Evolutionary conservation across 192 early-diverging fungal genomes (phyloP).

Genomic region (Entomortierella parvispora): DNA sequence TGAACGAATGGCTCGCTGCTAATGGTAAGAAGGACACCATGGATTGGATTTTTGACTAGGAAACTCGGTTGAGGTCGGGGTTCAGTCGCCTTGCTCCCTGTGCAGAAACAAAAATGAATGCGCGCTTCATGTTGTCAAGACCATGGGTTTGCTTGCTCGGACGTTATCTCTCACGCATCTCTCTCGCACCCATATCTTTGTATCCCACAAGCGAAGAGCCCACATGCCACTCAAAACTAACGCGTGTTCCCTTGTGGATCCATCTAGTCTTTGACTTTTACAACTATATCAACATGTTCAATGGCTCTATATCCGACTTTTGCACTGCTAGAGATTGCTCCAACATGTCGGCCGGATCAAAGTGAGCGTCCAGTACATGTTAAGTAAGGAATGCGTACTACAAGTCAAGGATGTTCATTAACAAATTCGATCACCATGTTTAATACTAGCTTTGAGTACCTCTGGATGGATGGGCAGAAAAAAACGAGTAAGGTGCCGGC

Average conservation of each 20-base stretch:
- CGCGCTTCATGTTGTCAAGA: no score
- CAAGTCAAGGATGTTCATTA: background rate
- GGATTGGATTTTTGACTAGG: no score
- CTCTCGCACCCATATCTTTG: no score
- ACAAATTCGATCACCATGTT: background rate
- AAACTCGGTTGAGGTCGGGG: no score
- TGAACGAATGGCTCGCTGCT: slow-evolving; percentile 93
- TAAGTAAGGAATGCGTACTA: background rate
- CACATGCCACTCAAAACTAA: no score
- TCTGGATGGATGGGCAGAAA: slow-evolving; percentile 90
- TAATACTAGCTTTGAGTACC: slow-evolving; percentile 76
- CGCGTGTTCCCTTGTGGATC: background rate
- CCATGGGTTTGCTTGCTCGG: no score
- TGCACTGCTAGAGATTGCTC: slow-evolving; percentile 87
- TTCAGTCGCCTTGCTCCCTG: no score
- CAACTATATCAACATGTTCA: slow-evolving; percentile 91
- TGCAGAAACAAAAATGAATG: no score
- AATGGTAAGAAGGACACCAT: slow-evolving; percentile 61
- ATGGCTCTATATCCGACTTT: slow-evolving; percentile 87
- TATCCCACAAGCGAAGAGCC: no score
- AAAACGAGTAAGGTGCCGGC: slow-evolving; percentile 85
- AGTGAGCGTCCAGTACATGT: slow-evolving; percentile 53
- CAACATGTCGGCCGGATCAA: slow-evolving; percentile 84
- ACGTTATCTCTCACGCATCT: no score
- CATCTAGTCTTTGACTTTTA: slow-evolving; percentile 89